These are phyloP conservation scores for Cryptococcus sp. DNA, from an alignment of 1,284 basidiomycete species.

Conservation along the genomic window DNA sequence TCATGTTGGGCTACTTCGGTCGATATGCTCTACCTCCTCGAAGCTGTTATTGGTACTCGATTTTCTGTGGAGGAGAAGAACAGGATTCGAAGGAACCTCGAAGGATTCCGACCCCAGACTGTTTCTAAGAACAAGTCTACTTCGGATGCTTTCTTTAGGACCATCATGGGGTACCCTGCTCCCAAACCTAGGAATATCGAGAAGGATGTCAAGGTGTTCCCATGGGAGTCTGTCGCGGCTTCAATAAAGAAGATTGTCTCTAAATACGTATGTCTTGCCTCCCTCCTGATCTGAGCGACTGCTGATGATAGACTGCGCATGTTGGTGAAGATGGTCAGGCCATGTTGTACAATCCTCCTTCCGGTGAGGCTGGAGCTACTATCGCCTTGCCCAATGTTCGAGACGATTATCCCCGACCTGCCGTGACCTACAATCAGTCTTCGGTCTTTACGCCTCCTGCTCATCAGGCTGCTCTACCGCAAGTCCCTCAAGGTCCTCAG, in stretches of 20 bases:
- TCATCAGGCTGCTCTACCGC: too few relatives aligned
- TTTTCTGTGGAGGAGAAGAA: slow-evolving; percentile 97
- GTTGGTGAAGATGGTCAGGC: too few relatives aligned
- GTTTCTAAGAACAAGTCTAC: slow-evolving; percentile 80
- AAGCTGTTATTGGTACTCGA: slow-evolving; percentile 73
- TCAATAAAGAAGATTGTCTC: slow-evolving; percentile 88
- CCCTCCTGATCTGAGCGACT: not conserved
- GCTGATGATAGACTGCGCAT: not conserved
- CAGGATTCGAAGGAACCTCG: slow-evolving; percentile 85
- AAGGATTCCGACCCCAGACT: slow-evolving; percentile 85
- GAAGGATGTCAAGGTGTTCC: slow-evolving; percentile 96
- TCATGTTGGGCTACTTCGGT: slow-evolving; percentile 88
- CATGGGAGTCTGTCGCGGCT: slow-evolving; percentile 75
- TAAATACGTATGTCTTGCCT: slow-evolving; percentile 72
- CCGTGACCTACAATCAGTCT: too few relatives aligned
- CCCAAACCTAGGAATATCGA: slow-evolving; percentile 95
- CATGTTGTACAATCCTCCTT: too few relatives aligned
- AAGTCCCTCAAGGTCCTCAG: too few relatives aligned
- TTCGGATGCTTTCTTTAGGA: slow-evolving; percentile 80
- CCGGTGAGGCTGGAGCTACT: too few relatives aligned
- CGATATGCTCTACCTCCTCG: slow-evolving; percentile 88
- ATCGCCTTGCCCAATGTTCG: not conserved
- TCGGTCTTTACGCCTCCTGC: too few relatives aligned
- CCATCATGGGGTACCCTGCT: slow-evolving; percentile 91
- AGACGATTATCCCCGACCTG: not conserved